phyloP scores from a whole-genome alignment of 1,284 basidiomycete genomes.

The Volvariella surrecta region DNA sequence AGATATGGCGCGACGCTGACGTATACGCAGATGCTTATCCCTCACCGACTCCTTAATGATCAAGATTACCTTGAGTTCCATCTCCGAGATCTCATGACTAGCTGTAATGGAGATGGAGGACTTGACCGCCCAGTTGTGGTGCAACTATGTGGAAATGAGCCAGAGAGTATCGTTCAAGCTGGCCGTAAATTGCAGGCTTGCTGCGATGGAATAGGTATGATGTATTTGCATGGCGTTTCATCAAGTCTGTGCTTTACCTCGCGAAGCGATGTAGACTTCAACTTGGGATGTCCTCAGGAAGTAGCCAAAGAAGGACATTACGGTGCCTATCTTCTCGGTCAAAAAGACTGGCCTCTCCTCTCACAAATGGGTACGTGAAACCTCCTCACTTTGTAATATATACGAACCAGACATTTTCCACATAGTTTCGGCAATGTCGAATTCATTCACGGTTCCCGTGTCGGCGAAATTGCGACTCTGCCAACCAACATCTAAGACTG shows the following conservation, averaged over 20 bases:
- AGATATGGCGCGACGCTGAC: slow-evolving; percentile 51
- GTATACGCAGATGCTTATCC: slow-evolving; percentile 67
- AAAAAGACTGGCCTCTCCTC: slow-evolving; percentile 63
- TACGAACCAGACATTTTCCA: slow-evolving; percentile 3
- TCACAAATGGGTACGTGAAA: slow-evolving; percentile 42
- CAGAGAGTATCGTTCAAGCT: slow-evolving; percentile 46
- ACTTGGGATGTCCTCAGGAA: slow-evolving; percentile 65
- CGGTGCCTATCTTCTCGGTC: slow-evolving; percentile 64
- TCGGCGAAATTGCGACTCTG: slow-evolving; percentile 58
- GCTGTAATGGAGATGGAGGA: slow-evolving; percentile 14
- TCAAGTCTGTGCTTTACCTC: background rate
- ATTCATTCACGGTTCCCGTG: slow-evolving; percentile 50
- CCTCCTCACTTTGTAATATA: background rate
- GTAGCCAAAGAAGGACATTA: slow-evolving; percentile 58
- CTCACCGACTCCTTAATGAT: slow-evolving; percentile 49
- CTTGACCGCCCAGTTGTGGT: slow-evolving; percentile 49
- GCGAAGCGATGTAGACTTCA: slow-evolving; percentile 29
- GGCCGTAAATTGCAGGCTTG: slow-evolving; percentile 44
- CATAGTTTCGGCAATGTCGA: slow-evolving; percentile 50
- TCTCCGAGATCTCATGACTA: slow-evolving; percentile 38
- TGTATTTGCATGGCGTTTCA: slow-evolving; percentile 12
- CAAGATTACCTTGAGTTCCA: slow-evolving; percentile 53
- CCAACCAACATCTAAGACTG: slow-evolving; percentile 46
- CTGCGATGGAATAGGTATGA: slow-evolving; percentile 60
- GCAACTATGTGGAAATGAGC: slow-evolving; percentile 65